phyloP scores from a whole-genome alignment of 257 asterid species.

The Gentiana macrophylla region DNA sequence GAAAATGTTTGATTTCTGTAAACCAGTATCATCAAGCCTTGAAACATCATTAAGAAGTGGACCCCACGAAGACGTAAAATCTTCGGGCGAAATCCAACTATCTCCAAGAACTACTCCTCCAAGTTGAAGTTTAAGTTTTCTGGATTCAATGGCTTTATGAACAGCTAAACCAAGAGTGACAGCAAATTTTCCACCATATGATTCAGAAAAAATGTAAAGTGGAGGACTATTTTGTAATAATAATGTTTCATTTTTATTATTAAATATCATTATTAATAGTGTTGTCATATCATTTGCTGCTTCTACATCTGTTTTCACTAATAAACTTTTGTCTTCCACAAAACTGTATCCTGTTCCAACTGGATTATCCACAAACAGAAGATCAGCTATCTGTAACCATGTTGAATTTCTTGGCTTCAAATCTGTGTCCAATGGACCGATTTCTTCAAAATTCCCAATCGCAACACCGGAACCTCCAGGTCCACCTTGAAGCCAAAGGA shows the following conservation, averaged over 20 bases:
- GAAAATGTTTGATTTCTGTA: conserved; percentile 55
- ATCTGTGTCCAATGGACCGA: conserved; percentile 68
- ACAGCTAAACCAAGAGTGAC: conserved; percentile 85
- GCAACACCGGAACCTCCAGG: conserved; percentile 98
- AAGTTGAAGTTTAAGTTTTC: conserved; percentile 62
- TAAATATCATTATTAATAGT: conserved; percentile 52
- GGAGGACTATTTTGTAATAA: conserved; percentile 52
- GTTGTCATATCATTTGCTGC: conserved; percentile 79
- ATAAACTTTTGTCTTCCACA: conserved; percentile 60
- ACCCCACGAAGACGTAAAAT: conserved; percentile 93
- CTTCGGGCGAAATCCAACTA: conserved; percentile 95
- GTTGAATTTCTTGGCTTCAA: conserved; percentile 87
- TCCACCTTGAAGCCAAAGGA: conserved; percentile 99
- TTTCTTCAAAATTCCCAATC: conserved; percentile 79
- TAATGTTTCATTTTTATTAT: conserved; percentile 20
- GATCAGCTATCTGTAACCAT: conserved; percentile 86
- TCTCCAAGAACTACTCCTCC: conserved; percentile 94
- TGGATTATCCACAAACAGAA: conserved; percentile 76
- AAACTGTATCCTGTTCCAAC: conserved; percentile 95
- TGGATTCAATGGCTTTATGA: conserved; percentile 50
- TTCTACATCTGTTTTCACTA: conserved; percentile 74
- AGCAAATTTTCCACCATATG: conserved; percentile 91
- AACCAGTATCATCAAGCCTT: conserved; percentile 61
- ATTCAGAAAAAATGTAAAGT: conserved; percentile 77
- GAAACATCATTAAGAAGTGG: conserved; percentile 87